Conservation (phyloP, 495 filamentous ascomycete species). For the Neurospora sp. region DNA sequence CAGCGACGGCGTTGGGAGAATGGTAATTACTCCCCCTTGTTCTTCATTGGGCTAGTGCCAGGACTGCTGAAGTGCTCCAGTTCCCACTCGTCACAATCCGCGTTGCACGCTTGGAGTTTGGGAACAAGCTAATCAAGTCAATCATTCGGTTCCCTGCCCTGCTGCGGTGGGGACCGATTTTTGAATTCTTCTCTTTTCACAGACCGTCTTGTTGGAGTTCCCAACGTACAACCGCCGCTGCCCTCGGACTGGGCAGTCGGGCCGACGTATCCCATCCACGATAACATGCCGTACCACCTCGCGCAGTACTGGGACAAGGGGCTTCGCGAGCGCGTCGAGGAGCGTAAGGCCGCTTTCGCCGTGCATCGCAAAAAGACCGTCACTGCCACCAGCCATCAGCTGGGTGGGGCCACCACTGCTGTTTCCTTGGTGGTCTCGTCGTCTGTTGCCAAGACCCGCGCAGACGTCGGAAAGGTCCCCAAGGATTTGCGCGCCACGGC, state of each 20-base stretch:
- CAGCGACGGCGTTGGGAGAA: conserved; percentile 92
- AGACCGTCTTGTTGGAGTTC: conserved; percentile 84
- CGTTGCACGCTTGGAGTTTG: not conserved
- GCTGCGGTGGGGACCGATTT: not conserved
- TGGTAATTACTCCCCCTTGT: conserved; percentile 40
- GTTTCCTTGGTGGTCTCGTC: not conserved
- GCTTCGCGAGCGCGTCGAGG: conserved; percentile 40
- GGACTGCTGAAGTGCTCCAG: not conserved
- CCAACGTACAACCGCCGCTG: conserved; percentile 71
- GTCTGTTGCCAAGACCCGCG: not conserved
- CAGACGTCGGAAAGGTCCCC: conserved; percentile 41
- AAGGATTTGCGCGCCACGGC: conserved; percentile 45
- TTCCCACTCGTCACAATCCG: not conserved
- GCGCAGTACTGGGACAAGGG: conserved; percentile 78
- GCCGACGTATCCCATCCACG: conserved; percentile 65
- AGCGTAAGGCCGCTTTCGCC: conserved; percentile 21
- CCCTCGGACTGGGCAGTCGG: conserved; percentile 70
- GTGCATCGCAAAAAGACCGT: conserved; percentile 16
- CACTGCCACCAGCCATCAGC: conserved; percentile 24
- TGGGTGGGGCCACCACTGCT: not conserved
- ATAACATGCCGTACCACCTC: conserved; percentile 73
- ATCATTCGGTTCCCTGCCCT: not conserved
- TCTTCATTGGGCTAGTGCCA: not conserved
- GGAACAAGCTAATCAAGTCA: not conserved
- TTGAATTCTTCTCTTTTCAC: conserved; percentile 2